Base-by-base conservation (phyloP, 805 yeast genomes). In the Kuraishia cidri region DNA sequence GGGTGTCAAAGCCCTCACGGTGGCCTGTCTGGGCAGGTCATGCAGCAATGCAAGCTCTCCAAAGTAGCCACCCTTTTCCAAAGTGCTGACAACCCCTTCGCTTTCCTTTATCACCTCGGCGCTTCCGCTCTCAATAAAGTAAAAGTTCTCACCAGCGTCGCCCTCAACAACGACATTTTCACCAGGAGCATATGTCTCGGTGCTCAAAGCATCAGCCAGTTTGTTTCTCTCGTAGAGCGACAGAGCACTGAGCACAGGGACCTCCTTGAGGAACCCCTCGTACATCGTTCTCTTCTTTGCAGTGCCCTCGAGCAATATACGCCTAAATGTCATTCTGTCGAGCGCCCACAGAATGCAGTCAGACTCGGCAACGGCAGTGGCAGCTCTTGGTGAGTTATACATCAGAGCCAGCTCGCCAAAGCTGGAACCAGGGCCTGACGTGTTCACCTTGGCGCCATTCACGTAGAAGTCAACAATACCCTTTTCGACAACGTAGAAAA, bases 381-480 rank as follows among this genome's bases (percentile, higher is more conserved):
- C 97, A 6, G 97, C 97, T 60, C 98, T 78, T 40, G 97, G 97
- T 13, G 96, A 78, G 56, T 92, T 90, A 64, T 92, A 90, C 95
- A 92, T 87, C 47, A 92, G 69, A 3, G 98, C 98, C 49, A 92
- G 70, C 58, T 92, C 98, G 52, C 98, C 98, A 58, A 92, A 92
- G 29, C 90, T 79, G 4, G 94, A 75, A 5, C 97, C 97, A 25
- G 85, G 76, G 7, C 84, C 80, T n/a, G 84, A 70, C 1, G 81
- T 64, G 50, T 73, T 79, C 24, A 87, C 90, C 47, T 75, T 71
- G 28, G 69, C 53, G 33, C 75, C 81, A 52, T 85, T 74, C 21
- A 82, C 88, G 45, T 67, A 70, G 48, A 77, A 88, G 40, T 85
- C 90, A 36, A 92, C 96, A 2, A 68, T 58, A 35, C 98, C 98